Base-by-base conservation (phyloP, 192 early-diverging fungal genomes). In the Podila epigama region DNA sequence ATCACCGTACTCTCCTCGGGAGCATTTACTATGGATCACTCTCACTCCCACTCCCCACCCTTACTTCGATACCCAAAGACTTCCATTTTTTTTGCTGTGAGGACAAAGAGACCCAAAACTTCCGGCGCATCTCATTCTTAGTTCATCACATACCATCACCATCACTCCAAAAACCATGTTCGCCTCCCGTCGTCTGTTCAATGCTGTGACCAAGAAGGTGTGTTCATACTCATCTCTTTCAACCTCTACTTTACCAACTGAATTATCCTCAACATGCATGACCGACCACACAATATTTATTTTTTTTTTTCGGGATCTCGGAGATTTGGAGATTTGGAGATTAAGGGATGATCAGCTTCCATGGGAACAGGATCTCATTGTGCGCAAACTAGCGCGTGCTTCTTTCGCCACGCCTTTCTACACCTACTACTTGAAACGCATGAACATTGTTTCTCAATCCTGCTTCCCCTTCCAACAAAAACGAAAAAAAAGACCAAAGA, bases 191-290 rank as follows among this genome's bases (percentile, higher is more conserved):
- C 65, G 73, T 31, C 73, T 77, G 29, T 53, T 77, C 44, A 68
- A 44, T 27, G 73, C 66, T 50, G 66, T 77, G 54, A 68, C 72
- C 48, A 75, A 77, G 66, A 77, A 77, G 73, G 73, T 15, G 22
- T 27, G 22, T 36, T 13, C 16, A 13, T 6, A 8, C 22, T 27
- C 6, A 18, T 29, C 8, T 27, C 37, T 7, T 5, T 12, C 16
- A 6, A 18, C 1, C 31, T 18, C 31, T 4, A 15, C 53, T 25
- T 31, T 15, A n/a, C 53, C 31, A n/a, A 13, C 42, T 48, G 42
- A 48, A 48, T 11, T 2, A 27, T 29, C 29, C 29, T n/a, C n/a
- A n/a, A n/a, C n/a, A n/a, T n/a, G n/a, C n/a, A n/a, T n/a, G n/a
- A n/a, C n/a, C n/a, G n/a, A n/a, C n/a, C n/a, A n/a, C n/a, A n/a